Percentiles rank a stretch among this genome's conserved stretches.
phyloP scores from a whole-genome alignment of 148 eudicot genomes.

The Pharnaceum exiguum region DNA sequence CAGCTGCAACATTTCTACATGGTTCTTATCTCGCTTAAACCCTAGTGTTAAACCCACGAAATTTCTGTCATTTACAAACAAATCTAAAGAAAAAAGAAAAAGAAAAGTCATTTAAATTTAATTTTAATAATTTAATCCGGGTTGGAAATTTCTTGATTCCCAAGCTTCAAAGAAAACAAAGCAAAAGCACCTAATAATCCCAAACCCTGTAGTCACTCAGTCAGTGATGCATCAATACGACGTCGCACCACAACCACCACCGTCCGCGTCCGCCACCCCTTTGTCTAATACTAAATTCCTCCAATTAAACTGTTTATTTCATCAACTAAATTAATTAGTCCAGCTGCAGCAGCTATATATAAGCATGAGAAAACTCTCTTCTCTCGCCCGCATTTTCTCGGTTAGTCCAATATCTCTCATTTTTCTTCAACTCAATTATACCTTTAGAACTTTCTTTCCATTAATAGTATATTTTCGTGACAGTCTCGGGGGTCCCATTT shows the following conservation, averaged over 20 bases:
- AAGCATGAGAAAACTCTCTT: too few species aligned
- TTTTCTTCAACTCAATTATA: not conserved
- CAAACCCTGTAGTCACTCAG: not conserved
- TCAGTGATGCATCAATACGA: not conserved
- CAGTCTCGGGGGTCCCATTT: conserved; percentile 15
- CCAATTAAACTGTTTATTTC: too few species aligned
- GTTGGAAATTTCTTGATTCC: conserved; percentile 28
- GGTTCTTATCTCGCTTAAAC: too few species aligned
- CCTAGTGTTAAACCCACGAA: too few species aligned
- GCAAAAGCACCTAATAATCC: too few species aligned
- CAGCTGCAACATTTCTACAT: too few species aligned
- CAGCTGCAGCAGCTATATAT: too few species aligned
- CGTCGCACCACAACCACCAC: not conserved
- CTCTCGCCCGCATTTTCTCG: not conserved
- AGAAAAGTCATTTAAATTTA: not conserved
- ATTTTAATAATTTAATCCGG: too few species aligned
- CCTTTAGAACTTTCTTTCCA: conserved; percentile 5
- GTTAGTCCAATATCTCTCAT: too few species aligned
- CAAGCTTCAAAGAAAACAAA: conserved; percentile 29
- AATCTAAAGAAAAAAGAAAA: not conserved
- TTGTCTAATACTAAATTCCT: too few species aligned
- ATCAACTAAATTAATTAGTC: too few species aligned
- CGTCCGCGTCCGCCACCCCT: not conserved
- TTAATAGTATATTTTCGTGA: not conserved
- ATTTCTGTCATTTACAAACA: too few species aligned